Conservation (phyloP, 2,329 filamentous ascomycete species). For the Aureobasidium sp. region DNA sequence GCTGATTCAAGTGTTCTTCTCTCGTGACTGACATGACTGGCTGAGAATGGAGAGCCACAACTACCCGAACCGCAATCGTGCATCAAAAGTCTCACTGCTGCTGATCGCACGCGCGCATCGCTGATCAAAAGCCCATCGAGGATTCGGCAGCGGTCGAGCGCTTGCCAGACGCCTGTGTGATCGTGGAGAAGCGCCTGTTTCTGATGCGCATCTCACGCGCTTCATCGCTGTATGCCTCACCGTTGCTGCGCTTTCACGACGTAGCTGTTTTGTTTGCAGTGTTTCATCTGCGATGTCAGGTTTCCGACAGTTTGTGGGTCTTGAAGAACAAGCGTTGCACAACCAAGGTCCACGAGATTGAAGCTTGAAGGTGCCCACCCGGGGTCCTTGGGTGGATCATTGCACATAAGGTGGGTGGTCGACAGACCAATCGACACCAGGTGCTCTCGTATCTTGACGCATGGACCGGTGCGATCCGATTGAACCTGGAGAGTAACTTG, state of each 20-base stretch:
- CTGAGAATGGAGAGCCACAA: neutral
- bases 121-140: conserved; percentile 4
- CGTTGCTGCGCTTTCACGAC: neutral
- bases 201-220: neutral
- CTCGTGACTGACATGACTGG: neutral
- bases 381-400: neutral
- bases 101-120: conserved; percentile 7
- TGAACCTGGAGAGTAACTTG: neutral
- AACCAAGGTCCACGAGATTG: neutral
- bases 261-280: neutral
- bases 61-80: neutral
- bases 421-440: neutral
- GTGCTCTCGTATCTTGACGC: neutral
- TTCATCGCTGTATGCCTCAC: neutral
- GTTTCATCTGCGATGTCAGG: neutral
- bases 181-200: neutral
- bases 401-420: neutral
- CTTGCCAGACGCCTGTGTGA: neutral
- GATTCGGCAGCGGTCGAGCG: neutral
- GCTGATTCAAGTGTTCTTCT: conserved; percentile 4
- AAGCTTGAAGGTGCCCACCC: neutral
- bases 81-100: neutral
- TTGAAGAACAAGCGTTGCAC: neutral
- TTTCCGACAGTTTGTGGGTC: neutral
- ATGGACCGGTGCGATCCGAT: conserved; percentile 5